Percentiles rank a stretch among this genome's conserved stretches.
Conservation (phyloP, 345 rosid genomes). For the Laguncularia racemosa region DNA sequence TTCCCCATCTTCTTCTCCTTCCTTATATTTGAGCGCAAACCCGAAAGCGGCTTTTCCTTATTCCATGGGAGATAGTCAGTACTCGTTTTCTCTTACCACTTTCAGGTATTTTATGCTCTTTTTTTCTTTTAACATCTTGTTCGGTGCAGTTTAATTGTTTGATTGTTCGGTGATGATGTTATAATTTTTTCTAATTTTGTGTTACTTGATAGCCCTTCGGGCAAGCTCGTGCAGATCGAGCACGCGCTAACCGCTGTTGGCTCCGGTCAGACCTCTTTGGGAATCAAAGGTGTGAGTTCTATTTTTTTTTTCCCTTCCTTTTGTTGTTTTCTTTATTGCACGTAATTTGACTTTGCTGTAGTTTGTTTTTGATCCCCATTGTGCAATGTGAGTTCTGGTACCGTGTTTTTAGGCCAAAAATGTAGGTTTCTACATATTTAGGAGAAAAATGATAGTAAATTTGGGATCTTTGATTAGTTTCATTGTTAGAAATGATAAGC, state of each 20-base stretch:
- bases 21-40: neutral
- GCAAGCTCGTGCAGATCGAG: slow-evolving; percentile 97
- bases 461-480: too few species aligned
- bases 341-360: neutral
- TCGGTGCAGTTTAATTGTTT: neutral
- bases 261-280: slow-evolving; percentile 90
- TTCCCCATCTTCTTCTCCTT: neutral
- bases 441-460: too few species aligned
- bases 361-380: neutral
- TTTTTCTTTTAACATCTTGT: neutral
- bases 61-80: slow-evolving; percentile 90
- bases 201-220: slow-evolving; percentile 61
- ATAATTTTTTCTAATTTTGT: neutral
- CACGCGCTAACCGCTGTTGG: slow-evolving; percentile 94
- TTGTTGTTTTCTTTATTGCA: too few species aligned
- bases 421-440: neutral
- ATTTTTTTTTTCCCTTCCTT: neutral
- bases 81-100: slow-evolving; percentile 90
- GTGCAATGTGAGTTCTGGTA: neutral
- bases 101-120: slow-evolving; percentile 45
- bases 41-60: neutral
- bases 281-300: slow-evolving; percentile 63
- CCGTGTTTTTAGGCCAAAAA: neutral
- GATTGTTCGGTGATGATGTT: neutral
- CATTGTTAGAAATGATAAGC: too few species aligned